Evolutionary conservation across 306 rosid genomes (phyloP).

Genomic region (Quercus parvula): DNA sequence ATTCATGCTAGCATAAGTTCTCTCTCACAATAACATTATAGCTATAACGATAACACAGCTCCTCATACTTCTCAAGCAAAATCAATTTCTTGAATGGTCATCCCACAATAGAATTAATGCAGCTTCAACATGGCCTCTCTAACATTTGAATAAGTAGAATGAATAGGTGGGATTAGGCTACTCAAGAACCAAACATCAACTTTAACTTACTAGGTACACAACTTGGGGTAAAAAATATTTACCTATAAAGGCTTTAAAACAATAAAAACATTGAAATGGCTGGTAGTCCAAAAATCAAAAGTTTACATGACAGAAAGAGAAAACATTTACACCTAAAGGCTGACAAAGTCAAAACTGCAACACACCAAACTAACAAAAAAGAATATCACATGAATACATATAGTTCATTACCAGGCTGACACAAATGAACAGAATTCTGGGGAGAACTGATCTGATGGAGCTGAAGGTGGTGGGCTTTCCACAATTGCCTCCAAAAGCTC

Average conservation of each 20-base stretch:
- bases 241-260: background rate
- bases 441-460: constrained; percentile 94
- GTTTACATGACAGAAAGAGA: background rate
- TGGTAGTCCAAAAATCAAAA: background rate
- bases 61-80: background rate
- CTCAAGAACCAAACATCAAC: constrained; percentile 2
- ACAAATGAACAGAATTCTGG: constrained; percentile 93
- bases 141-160: background rate
- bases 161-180: background rate
- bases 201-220: background rate
- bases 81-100: background rate
- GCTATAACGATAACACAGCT: background rate
- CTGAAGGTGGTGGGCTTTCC: constrained; percentile 86
- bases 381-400: background rate
- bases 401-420: constrained; percentile 70
- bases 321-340: constrained; percentile 8
- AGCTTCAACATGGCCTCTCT: background rate
- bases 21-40: background rate
- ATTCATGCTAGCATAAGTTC: background rate
- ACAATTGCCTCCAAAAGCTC: constrained; percentile 94
- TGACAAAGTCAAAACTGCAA: background rate
- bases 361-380: constrained; percentile 1
- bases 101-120: background rate
- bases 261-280: background rate
- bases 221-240: background rate